phyloP scores from a whole-genome alignment of 495 filamentous ascomycete genomes.

The Aspergillus funiculosus region DNA sequence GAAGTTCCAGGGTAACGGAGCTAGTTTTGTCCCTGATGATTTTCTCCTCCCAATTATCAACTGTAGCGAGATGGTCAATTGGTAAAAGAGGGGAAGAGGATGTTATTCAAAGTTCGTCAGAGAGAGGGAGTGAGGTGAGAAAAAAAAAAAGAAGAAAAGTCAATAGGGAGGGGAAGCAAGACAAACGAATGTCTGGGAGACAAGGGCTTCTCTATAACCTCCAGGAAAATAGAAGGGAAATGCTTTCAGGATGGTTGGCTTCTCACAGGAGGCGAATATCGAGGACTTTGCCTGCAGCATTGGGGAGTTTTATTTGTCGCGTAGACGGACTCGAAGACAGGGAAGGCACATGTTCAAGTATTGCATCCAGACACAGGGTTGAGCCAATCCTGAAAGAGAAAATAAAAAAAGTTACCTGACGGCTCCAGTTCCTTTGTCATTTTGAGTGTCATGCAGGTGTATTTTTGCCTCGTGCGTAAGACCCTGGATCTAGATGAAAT shows the following conservation, averaged over 20 bases:
- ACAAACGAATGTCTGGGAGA: constrained; percentile 18
- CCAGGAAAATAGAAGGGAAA: constrained; percentile 10
- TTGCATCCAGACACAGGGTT: constrained; percentile 18
- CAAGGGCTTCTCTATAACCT: constrained; percentile 6
- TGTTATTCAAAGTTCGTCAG: background rate
- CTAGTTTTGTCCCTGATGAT: too few species aligned
- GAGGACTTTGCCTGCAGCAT: constrained; percentile 19
- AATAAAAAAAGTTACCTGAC: constrained; percentile 15
- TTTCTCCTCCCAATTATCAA: background rate
- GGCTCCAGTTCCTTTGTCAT: constrained; percentile 28
- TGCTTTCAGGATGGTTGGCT: constrained; percentile 14
- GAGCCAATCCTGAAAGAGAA: constrained; percentile 22
- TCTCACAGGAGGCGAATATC: constrained; percentile 11
- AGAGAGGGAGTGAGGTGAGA: background rate
- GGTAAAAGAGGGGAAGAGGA: constrained; percentile 15
- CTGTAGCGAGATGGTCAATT: background rate
- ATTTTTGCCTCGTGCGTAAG: constrained; percentile 33
- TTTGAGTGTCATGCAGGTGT: constrained; percentile 34
- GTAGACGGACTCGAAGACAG: constrained; percentile 9
- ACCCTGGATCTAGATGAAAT: constrained; percentile 34
- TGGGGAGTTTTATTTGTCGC: constrained; percentile 23
- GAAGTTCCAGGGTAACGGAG: background rate
- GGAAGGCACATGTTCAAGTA: constrained; percentile 25
- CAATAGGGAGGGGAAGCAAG: constrained; percentile 10
- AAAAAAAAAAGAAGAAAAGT: constrained; percentile 17